Conservation (phyloP, 2,329 filamentous ascomycete genomes). For the Fusarium sp. region DNA sequence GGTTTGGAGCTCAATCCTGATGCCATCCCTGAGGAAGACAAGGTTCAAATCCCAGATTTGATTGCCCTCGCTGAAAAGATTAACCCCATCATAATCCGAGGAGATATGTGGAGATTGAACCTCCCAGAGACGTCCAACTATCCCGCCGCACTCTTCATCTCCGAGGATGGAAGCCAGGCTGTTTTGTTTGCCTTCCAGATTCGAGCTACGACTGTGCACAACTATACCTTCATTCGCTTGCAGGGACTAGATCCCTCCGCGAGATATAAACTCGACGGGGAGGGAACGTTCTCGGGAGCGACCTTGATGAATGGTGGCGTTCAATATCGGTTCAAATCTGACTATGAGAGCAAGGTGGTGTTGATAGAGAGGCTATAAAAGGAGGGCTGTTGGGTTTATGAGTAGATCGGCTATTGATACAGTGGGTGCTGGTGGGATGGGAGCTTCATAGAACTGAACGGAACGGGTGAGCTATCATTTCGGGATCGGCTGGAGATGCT, state of each 20-base stretch:
- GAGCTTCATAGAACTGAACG: neutral
- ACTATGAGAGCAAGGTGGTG: slow-evolving; percentile 70
- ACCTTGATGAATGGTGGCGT: slow-evolving; percentile 74
- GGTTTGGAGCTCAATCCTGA: slow-evolving; percentile 72
- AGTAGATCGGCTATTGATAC: neutral
- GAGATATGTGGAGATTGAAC: slow-evolving; percentile 70
- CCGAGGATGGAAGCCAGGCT: slow-evolving; percentile 60
- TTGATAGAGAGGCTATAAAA: slow-evolving; percentile 59
- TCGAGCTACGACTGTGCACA: slow-evolving; percentile 60
- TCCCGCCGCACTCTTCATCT: slow-evolving; percentile 71
- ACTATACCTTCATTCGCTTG: slow-evolving; percentile 65
- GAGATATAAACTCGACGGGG: slow-evolving; percentile 65
- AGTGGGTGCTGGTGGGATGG: neutral
- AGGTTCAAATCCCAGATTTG: slow-evolving; percentile 63
- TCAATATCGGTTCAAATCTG: slow-evolving; percentile 62
- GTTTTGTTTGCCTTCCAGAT: slow-evolving; percentile 74
- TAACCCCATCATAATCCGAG: slow-evolving; percentile 69
- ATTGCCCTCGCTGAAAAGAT: slow-evolving; percentile 67
- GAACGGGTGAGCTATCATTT: neutral
- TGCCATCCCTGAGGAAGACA: slow-evolving; percentile 64
- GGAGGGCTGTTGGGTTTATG: neutral
- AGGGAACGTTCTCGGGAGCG: slow-evolving; percentile 65
- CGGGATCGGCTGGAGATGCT: neutral
- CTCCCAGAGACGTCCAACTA: slow-evolving; percentile 71
- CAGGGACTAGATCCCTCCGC: slow-evolving; percentile 68